Evolutionary conservation across 768 basidiomycete genomes (phyloP).

Genomic region (Macrocybe gigantea): DNA sequence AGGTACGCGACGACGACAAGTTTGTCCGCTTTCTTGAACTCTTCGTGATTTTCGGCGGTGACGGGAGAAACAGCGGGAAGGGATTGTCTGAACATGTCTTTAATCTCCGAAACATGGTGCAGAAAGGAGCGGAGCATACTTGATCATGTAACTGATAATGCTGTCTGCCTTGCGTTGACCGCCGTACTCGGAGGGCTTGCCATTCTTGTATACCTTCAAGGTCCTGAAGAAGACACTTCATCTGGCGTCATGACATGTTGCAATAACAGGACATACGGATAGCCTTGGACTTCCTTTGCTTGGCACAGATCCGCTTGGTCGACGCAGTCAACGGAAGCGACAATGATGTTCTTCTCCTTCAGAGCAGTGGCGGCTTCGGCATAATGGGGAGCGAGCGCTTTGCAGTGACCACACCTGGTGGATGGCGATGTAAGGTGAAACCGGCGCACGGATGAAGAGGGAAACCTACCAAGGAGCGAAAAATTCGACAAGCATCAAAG

Average conservation of each 20-base stretch:
- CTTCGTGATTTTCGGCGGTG: constrained; percentile 66
- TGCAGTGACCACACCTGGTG: constrained; percentile 90
- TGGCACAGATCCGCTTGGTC: constrained; percentile 91
- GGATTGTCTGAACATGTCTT: constrained; percentile 55
- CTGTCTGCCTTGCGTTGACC: constrained; percentile 95
- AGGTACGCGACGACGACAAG: constrained; percentile 87
- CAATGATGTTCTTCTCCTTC: constrained; percentile 83
- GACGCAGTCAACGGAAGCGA: constrained; percentile 97
- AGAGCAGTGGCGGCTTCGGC: constrained; percentile 91
- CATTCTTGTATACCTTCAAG: constrained; percentile 87
- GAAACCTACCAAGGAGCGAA: constrained; percentile 73
- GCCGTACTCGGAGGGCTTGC: constrained; percentile 70
- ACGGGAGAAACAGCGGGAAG: constrained; percentile 89
- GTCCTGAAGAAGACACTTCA: constrained; percentile 44
- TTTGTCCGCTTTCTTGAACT: constrained; percentile 87
- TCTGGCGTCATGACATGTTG: background rate
- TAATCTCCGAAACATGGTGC: background rate
- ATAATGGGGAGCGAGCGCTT: constrained; percentile 90
- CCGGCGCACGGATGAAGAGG: background rate
- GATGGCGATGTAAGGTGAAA: background rate
- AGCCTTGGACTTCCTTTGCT: constrained; percentile 82
- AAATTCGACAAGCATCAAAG: constrained; percentile 90
- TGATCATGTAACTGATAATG: constrained; percentile 94
- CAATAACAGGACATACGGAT: constrained; percentile 61
- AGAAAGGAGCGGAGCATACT: constrained; percentile 47